Evolutionary conservation across 1,139 yeast genomes (phyloP), one percentile per base, ranked within the genome.

Genomic region (Suhomyces guaymorum): DNA sequence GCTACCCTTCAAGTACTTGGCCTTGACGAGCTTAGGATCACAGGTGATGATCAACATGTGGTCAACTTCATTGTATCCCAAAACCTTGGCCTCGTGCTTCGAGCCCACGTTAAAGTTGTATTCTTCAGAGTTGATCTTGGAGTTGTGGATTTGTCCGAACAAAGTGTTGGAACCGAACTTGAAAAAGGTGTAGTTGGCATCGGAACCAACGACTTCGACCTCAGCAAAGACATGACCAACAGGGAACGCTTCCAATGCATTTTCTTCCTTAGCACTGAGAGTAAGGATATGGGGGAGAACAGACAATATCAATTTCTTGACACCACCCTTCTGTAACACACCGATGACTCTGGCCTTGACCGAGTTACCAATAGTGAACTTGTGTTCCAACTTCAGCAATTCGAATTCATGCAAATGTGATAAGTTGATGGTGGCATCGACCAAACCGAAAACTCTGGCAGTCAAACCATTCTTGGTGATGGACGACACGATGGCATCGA

Each of bases 301-400:
- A 2, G 96, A 84, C 29, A 89, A 66, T 6, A 82, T 64, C 25
- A 88, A 63, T 49, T 76, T 79, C 51, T 77, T 76, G 11, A 74
- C 70, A 24, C 82, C 86, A 14, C 73, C 76, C 30, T 72, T 74
- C 15, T 69, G 56, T 34, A 83, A 62, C 1, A 80, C 70, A 19
- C 83, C 88, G 28, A 80, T 61, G 15, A 90, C 78, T 60, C 96
- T 78, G 12, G 90, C 86, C 47, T 75, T 80, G 24, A 85, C 55
- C 21, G 64, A 73, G 24, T 80, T 71, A 24, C 96, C 96, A 30
- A 83, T 64, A 14, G 82, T 73, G 53, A 63, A 85, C 45, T 73
- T 77, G 48, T 80, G 80, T 41, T 75, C 76, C 31, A 85, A 58
- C n/a, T 73, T 69, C 20, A 72, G 66, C 25, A 57, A 46, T 25